These are phyloP conservation scores for Fusarium lyarnte DNA, from an alignment of 2,329 filamentous ascomycete species.

Conservation along the genomic window DNA sequence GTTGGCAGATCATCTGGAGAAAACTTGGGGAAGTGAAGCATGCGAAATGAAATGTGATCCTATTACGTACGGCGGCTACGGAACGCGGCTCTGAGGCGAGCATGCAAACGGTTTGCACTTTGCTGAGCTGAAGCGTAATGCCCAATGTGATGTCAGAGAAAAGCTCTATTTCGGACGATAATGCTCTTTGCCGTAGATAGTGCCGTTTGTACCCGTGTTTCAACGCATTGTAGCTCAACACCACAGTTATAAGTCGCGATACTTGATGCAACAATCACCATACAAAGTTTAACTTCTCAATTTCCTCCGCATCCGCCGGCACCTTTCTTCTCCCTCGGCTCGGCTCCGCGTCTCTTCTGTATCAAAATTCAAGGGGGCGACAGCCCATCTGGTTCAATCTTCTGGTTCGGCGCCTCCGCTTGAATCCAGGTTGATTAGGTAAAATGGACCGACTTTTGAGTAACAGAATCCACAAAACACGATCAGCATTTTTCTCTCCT, in stretches of 20 bases:
- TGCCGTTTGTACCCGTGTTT: background rate
- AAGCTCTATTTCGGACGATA: background rate
- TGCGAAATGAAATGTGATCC: background rate
- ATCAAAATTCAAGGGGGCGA: constrained; percentile 17
- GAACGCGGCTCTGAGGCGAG: background rate
- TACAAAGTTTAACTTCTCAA: background rate
- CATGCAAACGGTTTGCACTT: background rate
- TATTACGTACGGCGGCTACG: background rate
- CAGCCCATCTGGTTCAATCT: background rate
- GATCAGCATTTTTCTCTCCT: constrained; percentile 1
- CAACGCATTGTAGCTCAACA: background rate
- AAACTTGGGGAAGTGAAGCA: constrained; percentile 22
- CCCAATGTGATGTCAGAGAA: background rate
- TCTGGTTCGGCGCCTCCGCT: constrained; percentile 32
- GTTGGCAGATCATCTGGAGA: constrained; percentile 21
- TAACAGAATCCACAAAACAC: constrained; percentile 39
- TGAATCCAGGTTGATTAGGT: constrained; percentile 28
- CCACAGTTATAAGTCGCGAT: background rate
- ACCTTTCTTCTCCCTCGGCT: background rate
- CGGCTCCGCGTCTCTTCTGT: background rate
- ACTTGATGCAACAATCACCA: background rate
- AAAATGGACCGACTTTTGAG: constrained; percentile 40
- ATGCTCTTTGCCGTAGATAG: background rate
- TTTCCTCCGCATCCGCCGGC: background rate
- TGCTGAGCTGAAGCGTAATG: background rate